A percentile compares a stretch with the other conserved stretches of the same genome.
These are phyloP conservation scores for Botrytis byssoidea DNA, from an alignment of 2,329 filamentous ascomycete species.

Conservation along the genomic window DNA sequence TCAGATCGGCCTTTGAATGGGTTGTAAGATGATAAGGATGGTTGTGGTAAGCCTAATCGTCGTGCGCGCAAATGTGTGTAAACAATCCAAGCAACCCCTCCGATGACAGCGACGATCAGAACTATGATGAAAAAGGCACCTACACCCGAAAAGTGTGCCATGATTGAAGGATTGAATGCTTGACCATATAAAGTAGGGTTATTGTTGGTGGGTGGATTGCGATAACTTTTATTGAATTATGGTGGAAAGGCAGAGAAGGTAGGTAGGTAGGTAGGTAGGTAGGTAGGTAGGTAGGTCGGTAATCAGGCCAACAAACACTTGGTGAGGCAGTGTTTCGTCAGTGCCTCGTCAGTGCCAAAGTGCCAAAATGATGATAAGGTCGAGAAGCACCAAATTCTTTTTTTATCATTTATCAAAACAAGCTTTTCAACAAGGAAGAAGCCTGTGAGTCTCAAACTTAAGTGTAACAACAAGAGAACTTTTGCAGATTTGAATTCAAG, in stretches of 20 bases:
- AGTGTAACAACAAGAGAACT: neutral
- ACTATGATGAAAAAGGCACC: constrained; percentile 73
- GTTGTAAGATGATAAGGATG: constrained; percentile 65
- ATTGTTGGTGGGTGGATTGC: neutral
- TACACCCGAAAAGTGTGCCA: constrained; percentile 60
- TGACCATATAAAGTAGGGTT: neutral
- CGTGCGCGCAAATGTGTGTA: constrained; percentile 72
- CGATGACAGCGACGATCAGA: constrained; percentile 58
- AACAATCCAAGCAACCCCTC: constrained; percentile 63
- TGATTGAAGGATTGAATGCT: constrained; percentile 38
- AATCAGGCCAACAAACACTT: constrained; percentile 1
- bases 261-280: no score
- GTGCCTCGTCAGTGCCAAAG: neutral
- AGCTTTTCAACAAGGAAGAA: neutral
- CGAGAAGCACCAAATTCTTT: neutral
- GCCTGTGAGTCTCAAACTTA: neutral
- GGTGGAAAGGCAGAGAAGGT: neutral
- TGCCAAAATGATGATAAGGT: neutral
- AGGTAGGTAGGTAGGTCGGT: neutral
- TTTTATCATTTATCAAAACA: neutral
- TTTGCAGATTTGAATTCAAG: neutral
- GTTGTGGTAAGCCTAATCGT: constrained; percentile 72
- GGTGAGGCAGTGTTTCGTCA: neutral
- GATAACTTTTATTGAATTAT: neutral
- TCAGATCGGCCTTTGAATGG: constrained; percentile 53